Conservation (phyloP, 2,329 filamentous ascomycete species). For the Rhynchosporium graminicola region DNA sequence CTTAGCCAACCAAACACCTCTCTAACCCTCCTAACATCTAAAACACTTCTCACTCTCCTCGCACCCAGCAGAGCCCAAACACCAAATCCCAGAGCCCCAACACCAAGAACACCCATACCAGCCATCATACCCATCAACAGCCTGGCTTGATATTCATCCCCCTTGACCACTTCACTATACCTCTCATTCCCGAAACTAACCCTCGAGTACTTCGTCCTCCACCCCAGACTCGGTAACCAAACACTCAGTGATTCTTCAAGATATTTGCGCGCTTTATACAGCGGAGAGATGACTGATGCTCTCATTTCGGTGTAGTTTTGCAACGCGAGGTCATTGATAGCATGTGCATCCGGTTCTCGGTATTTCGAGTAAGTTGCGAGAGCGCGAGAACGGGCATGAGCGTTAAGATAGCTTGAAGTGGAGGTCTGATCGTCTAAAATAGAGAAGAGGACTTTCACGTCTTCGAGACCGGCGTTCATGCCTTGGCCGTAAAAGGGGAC, state of each 20-base stretch:
- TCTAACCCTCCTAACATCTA: conserved; percentile 1
- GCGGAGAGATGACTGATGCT: conserved; percentile 72
- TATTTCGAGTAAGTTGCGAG: conserved; percentile 74
- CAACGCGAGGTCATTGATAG: conserved; percentile 89
- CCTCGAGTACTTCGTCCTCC: conserved; percentile 88
- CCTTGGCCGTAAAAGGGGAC: conserved; percentile 98
- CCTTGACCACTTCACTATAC: conserved; percentile 78
- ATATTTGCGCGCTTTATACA: conserved; percentile 80
- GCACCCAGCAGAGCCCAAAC: conserved; percentile 2
- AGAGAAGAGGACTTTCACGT: conserved; percentile 85
- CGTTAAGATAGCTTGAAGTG: conserved; percentile 42
- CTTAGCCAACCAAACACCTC: conserved; percentile 13
- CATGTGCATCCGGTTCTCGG: conserved; percentile 76
- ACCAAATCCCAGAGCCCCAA: conserved; percentile 9
- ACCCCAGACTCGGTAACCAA: conserved; percentile 75
- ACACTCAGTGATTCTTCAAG: conserved; percentile 82
- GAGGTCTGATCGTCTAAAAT: conserved; percentile 65
- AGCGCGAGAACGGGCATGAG: conserved; percentile 66
- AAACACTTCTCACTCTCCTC: not conserved
- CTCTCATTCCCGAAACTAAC: conserved; percentile 93
- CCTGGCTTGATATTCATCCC: conserved; percentile 66
- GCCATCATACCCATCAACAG: conserved; percentile 29
- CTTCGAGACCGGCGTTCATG: conserved; percentile 95
- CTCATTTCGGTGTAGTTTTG: conserved; percentile 96
- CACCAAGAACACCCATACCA: not conserved